Conservation (phyloP, 257 asterid species). For the Vinca minor region DNA sequence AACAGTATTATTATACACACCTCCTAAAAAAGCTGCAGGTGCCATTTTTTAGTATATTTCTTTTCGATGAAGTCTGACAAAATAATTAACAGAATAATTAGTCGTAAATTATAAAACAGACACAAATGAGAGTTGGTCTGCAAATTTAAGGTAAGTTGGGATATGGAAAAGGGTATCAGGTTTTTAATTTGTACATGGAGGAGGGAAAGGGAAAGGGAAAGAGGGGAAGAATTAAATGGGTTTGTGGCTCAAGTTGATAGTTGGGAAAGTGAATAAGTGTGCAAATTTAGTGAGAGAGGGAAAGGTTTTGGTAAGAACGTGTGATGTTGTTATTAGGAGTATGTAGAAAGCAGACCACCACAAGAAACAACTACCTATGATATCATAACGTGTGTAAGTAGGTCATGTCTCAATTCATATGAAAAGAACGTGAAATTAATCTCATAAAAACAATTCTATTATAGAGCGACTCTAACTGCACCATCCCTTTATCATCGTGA, state of each 20-base stretch:
- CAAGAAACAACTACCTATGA: neutral
- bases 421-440: too few species aligned
- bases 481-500: too few species aligned
- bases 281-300: neutral
- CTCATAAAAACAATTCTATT: too few species aligned
- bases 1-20: constrained; percentile 25
- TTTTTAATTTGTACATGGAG: too few species aligned
- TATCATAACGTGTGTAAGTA: too few species aligned
- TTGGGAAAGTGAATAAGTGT: constrained; percentile 14
- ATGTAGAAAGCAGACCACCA: neutral
- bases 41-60: constrained; percentile 9
- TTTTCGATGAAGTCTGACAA: neutral
- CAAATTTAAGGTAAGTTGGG: neutral
- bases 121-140: neutral
- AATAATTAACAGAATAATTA: too few species aligned
- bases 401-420: too few species aligned
- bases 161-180: neutral
- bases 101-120: too few species aligned
- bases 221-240: constrained; percentile 9
- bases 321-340: neutral
- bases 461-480: too few species aligned
- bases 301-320: neutral
- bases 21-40: constrained; percentile 9
- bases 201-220: neutral
- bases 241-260: neutral